Conservation (phyloP, 192 early-diverging fungal species). For the Umbelopsis ramanniana region DNA sequence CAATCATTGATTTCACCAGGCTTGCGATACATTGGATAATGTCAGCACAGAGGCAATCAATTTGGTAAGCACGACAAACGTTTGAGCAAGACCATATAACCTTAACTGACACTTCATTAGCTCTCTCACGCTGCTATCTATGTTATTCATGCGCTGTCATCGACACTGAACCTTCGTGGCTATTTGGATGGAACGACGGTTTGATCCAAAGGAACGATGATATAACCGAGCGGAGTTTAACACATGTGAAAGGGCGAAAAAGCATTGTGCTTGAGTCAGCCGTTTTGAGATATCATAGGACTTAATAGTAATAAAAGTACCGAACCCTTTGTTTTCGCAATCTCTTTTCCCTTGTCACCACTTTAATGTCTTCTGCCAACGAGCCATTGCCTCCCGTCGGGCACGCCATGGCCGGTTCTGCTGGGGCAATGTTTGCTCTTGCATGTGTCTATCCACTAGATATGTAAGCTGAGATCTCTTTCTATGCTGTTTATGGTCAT, state of each 20-base stretch:
- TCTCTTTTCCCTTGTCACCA: background rate
- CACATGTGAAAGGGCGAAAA: constrained; percentile 19
- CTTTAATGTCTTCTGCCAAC: constrained; percentile 23
- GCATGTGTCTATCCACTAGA: constrained; percentile 94
- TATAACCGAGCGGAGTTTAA: constrained; percentile 2
- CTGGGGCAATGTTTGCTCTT: constrained; percentile 91
- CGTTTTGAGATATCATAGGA: constrained; percentile 18
- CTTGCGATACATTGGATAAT: constrained; percentile 68
- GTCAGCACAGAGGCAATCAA: constrained; percentile 59
- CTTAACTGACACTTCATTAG: background rate
- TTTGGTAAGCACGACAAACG: background rate
- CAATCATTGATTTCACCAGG: constrained; percentile 1
- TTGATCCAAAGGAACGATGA: background rate
- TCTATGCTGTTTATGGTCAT: background rate
- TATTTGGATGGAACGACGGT: constrained; percentile 5
- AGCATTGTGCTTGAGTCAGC: constrained; percentile 22
- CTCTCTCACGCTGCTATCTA: constrained; percentile 13
- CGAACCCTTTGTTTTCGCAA: constrained; percentile 18
- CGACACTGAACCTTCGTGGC: background rate
- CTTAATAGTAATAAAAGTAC: background rate
- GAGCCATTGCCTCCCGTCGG: constrained; percentile 77
- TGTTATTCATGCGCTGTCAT: constrained; percentile 1
- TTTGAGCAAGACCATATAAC: background rate
- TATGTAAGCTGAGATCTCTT: constrained; percentile 68
- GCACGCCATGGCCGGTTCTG: constrained; percentile 90